Evolutionary conservation across 2,329 filamentous ascomycete species (phyloP).

Genomic region (Fusarium sp.): DNA sequence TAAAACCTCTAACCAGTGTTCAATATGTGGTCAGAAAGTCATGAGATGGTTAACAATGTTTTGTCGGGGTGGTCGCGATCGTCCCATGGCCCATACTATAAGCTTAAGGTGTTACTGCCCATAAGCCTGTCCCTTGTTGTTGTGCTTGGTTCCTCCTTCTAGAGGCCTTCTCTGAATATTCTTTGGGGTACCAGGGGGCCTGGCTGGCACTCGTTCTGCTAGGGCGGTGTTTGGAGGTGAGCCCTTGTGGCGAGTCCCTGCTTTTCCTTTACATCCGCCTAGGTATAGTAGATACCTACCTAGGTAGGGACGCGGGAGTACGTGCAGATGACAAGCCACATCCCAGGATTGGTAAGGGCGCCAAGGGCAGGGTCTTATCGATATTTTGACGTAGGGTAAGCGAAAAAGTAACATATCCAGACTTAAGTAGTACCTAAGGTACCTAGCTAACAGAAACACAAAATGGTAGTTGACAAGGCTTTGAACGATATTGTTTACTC

Average conservation of each 20-base stretch:
- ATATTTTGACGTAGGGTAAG: slow-evolving; percentile 16
- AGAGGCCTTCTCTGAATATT: slow-evolving; percentile 31
- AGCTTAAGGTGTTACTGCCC: slow-evolving; percentile 7
- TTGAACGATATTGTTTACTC: background rate
- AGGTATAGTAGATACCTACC: too few species aligned
- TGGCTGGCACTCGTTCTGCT: slow-evolving; percentile 9
- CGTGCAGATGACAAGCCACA: slow-evolving; percentile 35
- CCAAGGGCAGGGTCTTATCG: background rate
- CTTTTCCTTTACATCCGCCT: background rate
- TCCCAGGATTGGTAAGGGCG: slow-evolving; percentile 13
- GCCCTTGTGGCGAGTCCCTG: background rate
- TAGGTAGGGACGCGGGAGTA: slow-evolving; percentile 21
- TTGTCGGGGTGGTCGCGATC: slow-evolving; percentile 2
- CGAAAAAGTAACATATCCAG: background rate
- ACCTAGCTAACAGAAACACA: background rate
- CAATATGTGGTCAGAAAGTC: background rate
- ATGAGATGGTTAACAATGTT: background rate
- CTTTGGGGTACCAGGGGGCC: slow-evolving; percentile 21
- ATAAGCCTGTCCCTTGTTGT: slow-evolving; percentile 11
- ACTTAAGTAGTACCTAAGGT: background rate
- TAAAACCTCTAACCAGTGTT: background rate
- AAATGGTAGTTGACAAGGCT: background rate
- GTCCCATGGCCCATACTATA: slow-evolving; percentile 20
- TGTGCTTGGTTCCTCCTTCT: slow-evolving; percentile 26
- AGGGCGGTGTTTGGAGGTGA: slow-evolving; percentile 11